A percentile compares a stretch with the other conserved stretches of the same genome.
Conservation (phyloP, 2,329 filamentous ascomycete species). For the Paraphoma sp. region DNA sequence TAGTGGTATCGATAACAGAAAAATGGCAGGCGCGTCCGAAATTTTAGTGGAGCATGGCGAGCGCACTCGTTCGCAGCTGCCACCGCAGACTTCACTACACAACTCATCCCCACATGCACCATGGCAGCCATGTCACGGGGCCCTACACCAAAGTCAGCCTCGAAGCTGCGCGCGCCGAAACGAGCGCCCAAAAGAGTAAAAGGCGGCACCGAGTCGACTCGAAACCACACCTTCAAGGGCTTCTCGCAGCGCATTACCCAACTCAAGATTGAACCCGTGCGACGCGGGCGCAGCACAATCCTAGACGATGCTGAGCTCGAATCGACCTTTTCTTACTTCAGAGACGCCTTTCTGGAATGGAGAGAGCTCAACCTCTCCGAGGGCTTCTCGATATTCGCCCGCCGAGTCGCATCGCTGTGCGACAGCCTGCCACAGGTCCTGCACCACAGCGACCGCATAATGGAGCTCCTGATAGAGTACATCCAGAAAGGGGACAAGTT, state of each 20-base stretch:
- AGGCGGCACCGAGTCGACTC: constrained; percentile 74
- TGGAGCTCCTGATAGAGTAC: constrained; percentile 75
- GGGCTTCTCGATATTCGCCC: constrained; percentile 77
- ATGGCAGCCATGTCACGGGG: constrained; percentile 55
- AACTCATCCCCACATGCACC: constrained; percentile 14
- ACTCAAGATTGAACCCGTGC: constrained; percentile 91
- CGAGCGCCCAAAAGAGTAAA: constrained; percentile 68
- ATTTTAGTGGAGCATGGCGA: constrained; percentile 37
- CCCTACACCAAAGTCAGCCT: constrained; percentile 23
- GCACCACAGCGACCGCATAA: constrained; percentile 86
- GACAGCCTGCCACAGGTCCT: constrained; percentile 92
- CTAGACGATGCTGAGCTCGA: constrained; percentile 80
- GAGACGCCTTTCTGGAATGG: constrained; percentile 85
- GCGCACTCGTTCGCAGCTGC: constrained; percentile 2
- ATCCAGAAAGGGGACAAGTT: constrained; percentile 80
- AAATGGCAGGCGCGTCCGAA: constrained; percentile 27
- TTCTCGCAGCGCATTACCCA: constrained; percentile 91
- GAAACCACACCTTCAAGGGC: constrained; percentile 88
- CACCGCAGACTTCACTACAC: constrained; percentile 10
- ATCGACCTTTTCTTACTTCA: constrained; percentile 84
- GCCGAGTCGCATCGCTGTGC: constrained; percentile 76
- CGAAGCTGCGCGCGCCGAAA: constrained; percentile 62
- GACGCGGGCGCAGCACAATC: constrained; percentile 83
- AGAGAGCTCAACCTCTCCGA: constrained; percentile 87
- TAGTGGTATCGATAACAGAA: constrained; percentile 19